Conservation (phyloP, 192 early-diverging fungal species). For the Chytriomyces sp. region DNA sequence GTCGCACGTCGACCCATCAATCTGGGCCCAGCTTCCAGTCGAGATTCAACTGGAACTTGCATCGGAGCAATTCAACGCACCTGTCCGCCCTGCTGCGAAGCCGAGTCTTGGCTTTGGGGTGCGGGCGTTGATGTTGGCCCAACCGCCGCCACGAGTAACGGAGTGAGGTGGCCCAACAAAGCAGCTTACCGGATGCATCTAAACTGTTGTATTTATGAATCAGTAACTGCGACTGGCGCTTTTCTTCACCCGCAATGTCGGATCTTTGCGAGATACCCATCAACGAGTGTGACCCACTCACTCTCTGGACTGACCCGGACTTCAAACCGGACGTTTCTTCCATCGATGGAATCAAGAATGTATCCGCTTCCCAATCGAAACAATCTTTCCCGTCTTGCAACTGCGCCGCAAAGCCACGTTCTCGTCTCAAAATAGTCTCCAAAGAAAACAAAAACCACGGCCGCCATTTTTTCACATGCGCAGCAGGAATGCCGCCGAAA, state of each 20-base stretch:
- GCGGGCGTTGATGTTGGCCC: neutral
- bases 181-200: neutral
- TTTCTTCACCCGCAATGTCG: neutral
- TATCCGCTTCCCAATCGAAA: neutral
- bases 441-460: conserved; percentile 43
- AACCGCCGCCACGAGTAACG: no score
- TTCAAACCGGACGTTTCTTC: conserved; percentile 31
- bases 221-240: neutral
- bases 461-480: conserved; percentile 27
- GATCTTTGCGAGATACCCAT: no score
- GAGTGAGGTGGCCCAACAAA: no score
- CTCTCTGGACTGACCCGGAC: conserved; percentile 21
- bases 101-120: neutral
- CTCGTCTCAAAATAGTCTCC: conserved; percentile 27
- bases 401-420: neutral
- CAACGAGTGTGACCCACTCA: no score
- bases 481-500: neutral
- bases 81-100: neutral
- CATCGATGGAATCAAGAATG: conserved; percentile 23
- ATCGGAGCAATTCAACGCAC: neutral
- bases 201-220: neutral
- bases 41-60: conserved; percentile 17
- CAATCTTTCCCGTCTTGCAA: conserved; percentile 7
- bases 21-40: conserved; percentile 12
- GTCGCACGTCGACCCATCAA: conserved; percentile 1